Base-by-base conservation (phyloP, 805 yeast genomes). In the Ogataea salicorniae region DNA sequence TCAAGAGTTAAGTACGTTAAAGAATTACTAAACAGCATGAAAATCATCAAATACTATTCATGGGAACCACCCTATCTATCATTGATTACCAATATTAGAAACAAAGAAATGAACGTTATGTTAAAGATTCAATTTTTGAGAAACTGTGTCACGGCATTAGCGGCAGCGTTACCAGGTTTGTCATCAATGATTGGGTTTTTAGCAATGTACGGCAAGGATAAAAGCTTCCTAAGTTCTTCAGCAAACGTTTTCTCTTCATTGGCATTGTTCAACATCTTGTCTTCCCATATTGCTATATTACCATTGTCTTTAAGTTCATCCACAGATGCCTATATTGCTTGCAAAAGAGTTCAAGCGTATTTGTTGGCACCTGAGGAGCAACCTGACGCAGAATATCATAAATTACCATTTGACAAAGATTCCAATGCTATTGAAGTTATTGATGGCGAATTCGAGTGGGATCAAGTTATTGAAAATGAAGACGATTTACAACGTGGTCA, bases 51-150 rank as follows among this genome's bases (percentile, higher is more conserved):
- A 69, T 86, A 77, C 63, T 91, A 90, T 63, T 87, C 95, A 1
- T 91, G 97, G 97, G 97, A 91, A 67, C 73, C 73, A 33, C 90
- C 97, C 0, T 91, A 88, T 62, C 73, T 74, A 46, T 63, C 73
- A 9, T 69, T 75, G 45, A 75, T 91, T 34, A 59, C 78, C 15
- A 73, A 71, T 13, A 71, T 79, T 26, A 77, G 97, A 62, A 57
- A 61, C 0, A 60, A 69, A 18, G 97, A 90, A 66, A 81, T 87
- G 76, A 55, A 59, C 4, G 70, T 72, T 43, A 75, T 91, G 49
- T 74, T 81, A 52, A 71, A 68, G 45, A 77, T 88, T 72, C 91
- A 86, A 58, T 71, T 81, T 39, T 62, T 79, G 29, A 79, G 91
- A 62, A 86, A 79, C 55, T 52, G 74, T 18, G 63, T 84, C 41